Conservation (phyloP, 2,329 filamentous ascomycete genomes). For the Lachnellula subtilissima region DNA sequence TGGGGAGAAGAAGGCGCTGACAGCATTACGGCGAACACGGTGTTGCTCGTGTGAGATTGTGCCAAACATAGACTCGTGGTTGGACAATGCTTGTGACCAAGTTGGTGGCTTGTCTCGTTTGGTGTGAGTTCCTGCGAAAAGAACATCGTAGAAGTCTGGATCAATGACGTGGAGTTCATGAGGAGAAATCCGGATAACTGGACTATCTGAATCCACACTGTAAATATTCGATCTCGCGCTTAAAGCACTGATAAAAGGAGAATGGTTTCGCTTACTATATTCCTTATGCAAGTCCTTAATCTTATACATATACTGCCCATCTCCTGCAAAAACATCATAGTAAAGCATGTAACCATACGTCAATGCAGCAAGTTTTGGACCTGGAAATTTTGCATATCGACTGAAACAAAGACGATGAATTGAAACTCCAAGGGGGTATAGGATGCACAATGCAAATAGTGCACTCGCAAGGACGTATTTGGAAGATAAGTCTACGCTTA, state of each 20-base stretch:
- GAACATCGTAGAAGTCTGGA: constrained; percentile 22
- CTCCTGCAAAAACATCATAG: constrained; percentile 36
- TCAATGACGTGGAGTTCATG: constrained; percentile 17
- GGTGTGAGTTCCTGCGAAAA: constrained; percentile 11
- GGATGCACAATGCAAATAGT: background rate
- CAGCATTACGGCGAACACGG: constrained; percentile 12
- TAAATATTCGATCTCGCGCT: background rate
- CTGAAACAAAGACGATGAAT: constrained; percentile 16
- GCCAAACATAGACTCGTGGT: constrained; percentile 8
- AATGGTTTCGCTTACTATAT: constrained; percentile 30
- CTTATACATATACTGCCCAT: constrained; percentile 40
- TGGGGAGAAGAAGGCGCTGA: constrained; percentile 19
- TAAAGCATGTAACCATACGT: constrained; percentile 28
- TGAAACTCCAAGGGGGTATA: background rate
- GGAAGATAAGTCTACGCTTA: too few species aligned
- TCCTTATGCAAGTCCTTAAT: constrained; percentile 39
- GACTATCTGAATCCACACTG: constrained; percentile 4
- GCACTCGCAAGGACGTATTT: too few species aligned
- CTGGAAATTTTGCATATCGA: constrained; percentile 19
- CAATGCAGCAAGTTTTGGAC: constrained; percentile 29
- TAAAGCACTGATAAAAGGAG: background rate
- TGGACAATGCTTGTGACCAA: constrained; percentile 9
- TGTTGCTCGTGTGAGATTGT: constrained; percentile 16
- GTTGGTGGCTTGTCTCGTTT: constrained; percentile 16
- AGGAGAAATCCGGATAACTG: constrained; percentile 17